phyloP scores from a whole-genome alignment of 176 grass and related monocot genomes.

The Musa acuminata region DNA sequence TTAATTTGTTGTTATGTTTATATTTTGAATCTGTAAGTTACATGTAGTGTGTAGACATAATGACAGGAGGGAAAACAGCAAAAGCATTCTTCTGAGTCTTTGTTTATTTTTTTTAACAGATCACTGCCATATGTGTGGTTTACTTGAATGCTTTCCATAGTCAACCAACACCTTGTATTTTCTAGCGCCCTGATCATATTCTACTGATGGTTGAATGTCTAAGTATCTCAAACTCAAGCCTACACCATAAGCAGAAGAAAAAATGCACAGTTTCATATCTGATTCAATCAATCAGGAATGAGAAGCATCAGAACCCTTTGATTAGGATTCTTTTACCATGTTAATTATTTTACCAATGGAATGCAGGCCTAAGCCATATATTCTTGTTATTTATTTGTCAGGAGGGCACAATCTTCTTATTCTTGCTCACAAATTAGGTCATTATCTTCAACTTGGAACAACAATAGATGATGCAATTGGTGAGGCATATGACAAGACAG shows the following conservation, averaged over 20 bases:
- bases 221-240: background rate
- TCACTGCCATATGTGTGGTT: background rate
- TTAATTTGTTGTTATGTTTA: background rate
- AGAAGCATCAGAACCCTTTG: too few relatives aligned
- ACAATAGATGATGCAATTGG: slow-evolving; percentile 98
- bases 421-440: slow-evolving; percentile 65
- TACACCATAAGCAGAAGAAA: background rate
- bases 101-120: background rate
- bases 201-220: background rate
- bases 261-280: background rate
- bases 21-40: background rate
- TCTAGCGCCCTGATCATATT: background rate
- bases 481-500: slow-evolving; percentile 96
- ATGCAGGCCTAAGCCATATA: background rate
- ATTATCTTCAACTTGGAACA: slow-evolving; percentile 96
- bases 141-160: too few relatives aligned
- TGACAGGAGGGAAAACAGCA: background rate
- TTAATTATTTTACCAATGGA: background rate
- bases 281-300: too few relatives aligned
- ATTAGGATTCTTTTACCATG: too few relatives aligned
- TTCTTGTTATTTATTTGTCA: slow-evolving; percentile 23
- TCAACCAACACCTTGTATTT: too few relatives aligned
- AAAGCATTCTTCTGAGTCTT: background rate
- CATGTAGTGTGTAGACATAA: background rate
- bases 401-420: slow-evolving; percentile 96